Evolutionary conservation across 2,329 filamentous ascomycete genomes (phyloP).

Genomic region (Aspergillus fumigatiaffinis): DNA sequence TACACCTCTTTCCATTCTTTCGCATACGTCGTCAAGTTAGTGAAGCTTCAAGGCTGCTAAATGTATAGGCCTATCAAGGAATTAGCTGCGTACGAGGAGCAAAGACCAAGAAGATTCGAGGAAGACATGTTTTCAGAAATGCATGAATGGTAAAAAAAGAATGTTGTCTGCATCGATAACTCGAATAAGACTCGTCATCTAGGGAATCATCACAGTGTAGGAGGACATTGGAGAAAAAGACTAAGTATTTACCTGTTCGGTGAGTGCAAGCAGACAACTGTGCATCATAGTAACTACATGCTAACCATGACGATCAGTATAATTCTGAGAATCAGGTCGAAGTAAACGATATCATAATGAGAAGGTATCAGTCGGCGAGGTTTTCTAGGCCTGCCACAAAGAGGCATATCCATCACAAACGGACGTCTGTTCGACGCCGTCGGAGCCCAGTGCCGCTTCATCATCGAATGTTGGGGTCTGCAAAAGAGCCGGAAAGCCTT

Average conservation of each 20-base stretch:
- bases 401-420: conserved; percentile 78
- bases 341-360: conserved; percentile 17
- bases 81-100: conserved; percentile 1
- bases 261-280: not conserved
- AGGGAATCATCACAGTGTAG: conserved; percentile 48
- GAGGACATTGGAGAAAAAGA: not conserved
- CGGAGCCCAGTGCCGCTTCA: conserved; percentile 91
- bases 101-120: conserved; percentile 6
- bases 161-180: conserved; percentile 59
- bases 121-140: conserved; percentile 41
- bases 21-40: not conserved
- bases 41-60: not conserved
- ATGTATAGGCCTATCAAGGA: not conserved
- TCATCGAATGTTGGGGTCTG: conserved; percentile 26
- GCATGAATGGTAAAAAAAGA: conserved; percentile 59
- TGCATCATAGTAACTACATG: conserved; percentile 6
- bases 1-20: conserved; percentile 14
- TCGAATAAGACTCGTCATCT: conserved; percentile 66
- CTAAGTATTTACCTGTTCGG: conserved; percentile 13
- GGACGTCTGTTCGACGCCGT: conserved; percentile 54
- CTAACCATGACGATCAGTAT: conserved; percentile 25
- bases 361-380: conserved; percentile 84
- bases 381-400: conserved; percentile 99
- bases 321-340: conserved; percentile 17
- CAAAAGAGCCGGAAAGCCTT: conserved; percentile 15